Percentiles rank a stretch among this genome's conserved stretches.
These are phyloP conservation scores for Gossypium herbaceum DNA, from an alignment of 345 rosid genomes.

Conservation along the genomic window DNA sequence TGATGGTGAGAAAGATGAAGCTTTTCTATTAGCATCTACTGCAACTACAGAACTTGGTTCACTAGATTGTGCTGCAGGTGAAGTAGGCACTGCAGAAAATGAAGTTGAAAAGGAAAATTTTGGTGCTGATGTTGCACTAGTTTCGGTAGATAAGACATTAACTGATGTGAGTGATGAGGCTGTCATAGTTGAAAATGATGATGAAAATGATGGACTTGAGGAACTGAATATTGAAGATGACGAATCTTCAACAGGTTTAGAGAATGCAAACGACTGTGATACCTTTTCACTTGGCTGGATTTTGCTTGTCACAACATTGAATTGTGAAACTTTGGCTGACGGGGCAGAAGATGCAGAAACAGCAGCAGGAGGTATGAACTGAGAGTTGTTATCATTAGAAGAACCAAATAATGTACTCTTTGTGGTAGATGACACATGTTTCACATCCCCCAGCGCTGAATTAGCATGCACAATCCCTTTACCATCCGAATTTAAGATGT, in stretches of 20 bases:
- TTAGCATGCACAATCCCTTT: constrained; percentile 26
- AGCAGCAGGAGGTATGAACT: constrained; percentile 29
- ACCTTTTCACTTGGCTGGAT: constrained; percentile 39
- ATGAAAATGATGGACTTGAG: background rate
- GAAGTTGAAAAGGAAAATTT: constrained; percentile 30
- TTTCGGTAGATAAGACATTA: constrained; percentile 36
- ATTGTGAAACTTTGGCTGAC: constrained; percentile 29
- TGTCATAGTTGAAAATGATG: constrained; percentile 18
- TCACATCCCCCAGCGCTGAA: constrained; percentile 27
- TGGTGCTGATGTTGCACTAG: constrained; percentile 23
- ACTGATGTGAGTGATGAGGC: constrained; percentile 25
- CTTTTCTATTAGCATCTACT: constrained; percentile 26
- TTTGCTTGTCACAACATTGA: constrained; percentile 30
- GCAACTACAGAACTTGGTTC: constrained; percentile 29
- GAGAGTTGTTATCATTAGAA: constrained; percentile 30
- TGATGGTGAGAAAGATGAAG: constrained; percentile 22
- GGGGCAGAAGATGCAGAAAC: constrained; percentile 28
- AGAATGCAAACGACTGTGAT: constrained; percentile 19
- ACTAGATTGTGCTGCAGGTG: constrained; percentile 32
- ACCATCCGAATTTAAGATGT: constrained; percentile 25
- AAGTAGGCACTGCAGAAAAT: constrained; percentile 29
- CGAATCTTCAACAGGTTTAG: constrained; percentile 26
- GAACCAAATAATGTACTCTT: constrained; percentile 28
- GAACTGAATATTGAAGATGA: constrained; percentile 26
- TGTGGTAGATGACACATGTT: constrained; percentile 20